A percentile compares a stretch with the other conserved stretches of the same genome.
Evolutionary conservation across 2,329 filamentous ascomycete genomes (phyloP).

Genomic region (Phoma sp.): DNA sequence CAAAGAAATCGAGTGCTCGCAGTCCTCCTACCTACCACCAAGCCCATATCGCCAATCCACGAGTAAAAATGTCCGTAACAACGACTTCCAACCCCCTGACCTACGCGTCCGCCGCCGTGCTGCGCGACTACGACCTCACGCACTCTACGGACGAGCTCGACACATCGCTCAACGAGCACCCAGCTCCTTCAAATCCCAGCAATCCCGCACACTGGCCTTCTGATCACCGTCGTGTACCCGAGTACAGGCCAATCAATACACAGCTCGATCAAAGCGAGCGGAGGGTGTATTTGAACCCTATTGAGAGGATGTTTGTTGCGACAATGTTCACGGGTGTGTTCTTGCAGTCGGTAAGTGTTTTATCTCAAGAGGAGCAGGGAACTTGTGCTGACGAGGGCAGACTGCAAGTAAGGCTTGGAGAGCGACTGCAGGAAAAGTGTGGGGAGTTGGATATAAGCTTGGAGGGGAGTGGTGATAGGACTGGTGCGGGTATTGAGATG

Average conservation of each 20-base stretch:
- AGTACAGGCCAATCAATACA: conserved; percentile 55
- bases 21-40: conserved; percentile 3
- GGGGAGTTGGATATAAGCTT: conserved; percentile 58
- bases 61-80: conserved; percentile 51
- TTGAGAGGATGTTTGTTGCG: conserved; percentile 56
- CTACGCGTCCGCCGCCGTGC: conserved; percentile 45
- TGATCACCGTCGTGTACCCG: conserved; percentile 55
- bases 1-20: too few relatives aligned
- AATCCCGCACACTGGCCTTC: conserved; percentile 53
- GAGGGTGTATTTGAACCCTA: conserved; percentile 52
- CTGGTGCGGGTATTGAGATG: too few relatives aligned
- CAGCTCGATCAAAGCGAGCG: conserved; percentile 51
- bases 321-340: conserved; percentile 59
- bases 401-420: conserved; percentile 56
- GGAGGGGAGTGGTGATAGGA: conserved; percentile 58
- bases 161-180: conserved; percentile 34
- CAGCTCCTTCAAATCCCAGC: conserved; percentile 37
- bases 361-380: not conserved
- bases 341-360: conserved; percentile 51
- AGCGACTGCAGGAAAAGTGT: conserved; percentile 57
- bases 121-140: conserved; percentile 57
- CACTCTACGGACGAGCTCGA: conserved; percentile 45
- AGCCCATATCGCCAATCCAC: not conserved
- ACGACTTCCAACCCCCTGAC: conserved; percentile 50
- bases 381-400: conserved; percentile 26